Evolutionary conservation across 192 early-diverging fungal genomes (phyloP), one percentile per base, ranked within the genome.

Genomic region (Coemansia sp.): DNA sequence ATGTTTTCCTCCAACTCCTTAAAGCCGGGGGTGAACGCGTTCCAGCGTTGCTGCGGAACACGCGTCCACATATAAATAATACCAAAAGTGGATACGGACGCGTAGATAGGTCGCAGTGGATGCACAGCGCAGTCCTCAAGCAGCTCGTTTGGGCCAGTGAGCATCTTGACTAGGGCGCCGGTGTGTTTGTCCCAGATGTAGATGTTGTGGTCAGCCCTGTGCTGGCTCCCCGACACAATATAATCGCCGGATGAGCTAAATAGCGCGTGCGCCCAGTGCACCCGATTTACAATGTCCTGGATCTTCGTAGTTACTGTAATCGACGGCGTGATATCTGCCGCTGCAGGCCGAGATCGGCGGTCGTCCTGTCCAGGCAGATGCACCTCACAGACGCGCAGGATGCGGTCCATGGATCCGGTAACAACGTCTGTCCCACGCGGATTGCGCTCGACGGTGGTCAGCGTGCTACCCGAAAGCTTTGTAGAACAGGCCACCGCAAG

Each of bases 11-110:
- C 93, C 19, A 99, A 70, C 63, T 97, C 94, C 22, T 82, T 88
- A 63, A 96, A 98, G 46, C 93, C 94, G 21, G 96, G 97, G 17
- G 92, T 93, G 85, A 96, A 95, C 27, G 94, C 91, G 55, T 90
- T 93, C 90, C 93, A 98, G 65, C 94, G 93, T 31, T 80, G 78
- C 72, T 80, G 78, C 2, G 78, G 78, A 59, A 96, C 90, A 29
- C 89, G 87, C 20, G 89, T 88, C 97, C 96, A 99, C 21, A 96
- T 84, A 68, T 92, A 90, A n/a, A 98, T 87, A 5, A 83, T 88
- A 19, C 94, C 95, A 66, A 87, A 91, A 1, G 84, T 84, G 20
- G 92, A 90, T 0, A 96, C 87, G 0, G 95, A 93, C 1, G 87
- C 90, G 25, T 96, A 84, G 24, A 95, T 89, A 0, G 94, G 93